Evolutionary conservation across 257 asterid genomes (phyloP).

Genomic region (Solanum dulcamara): DNA sequence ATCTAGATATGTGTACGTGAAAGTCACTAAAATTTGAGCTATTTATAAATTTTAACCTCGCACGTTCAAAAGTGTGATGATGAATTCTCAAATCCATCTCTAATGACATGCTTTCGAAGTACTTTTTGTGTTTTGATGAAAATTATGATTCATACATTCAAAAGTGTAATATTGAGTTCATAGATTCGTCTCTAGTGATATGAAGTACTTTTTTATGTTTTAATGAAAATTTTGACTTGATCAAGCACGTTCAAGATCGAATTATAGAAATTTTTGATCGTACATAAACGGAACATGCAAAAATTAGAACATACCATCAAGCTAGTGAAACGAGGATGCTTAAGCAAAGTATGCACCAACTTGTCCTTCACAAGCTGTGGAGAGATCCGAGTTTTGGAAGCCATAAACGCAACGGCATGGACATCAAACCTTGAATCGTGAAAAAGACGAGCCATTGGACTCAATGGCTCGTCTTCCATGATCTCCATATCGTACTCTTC

Average conservation of each 20-base stretch:
- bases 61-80: neutral
- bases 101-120: neutral
- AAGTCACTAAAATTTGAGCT: no score
- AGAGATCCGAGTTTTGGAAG: neutral
- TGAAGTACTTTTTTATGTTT: neutral
- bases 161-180: neutral
- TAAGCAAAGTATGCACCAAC: slow-evolving; percentile 11
- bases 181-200: neutral
- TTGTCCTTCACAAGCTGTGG: slow-evolving; percentile 8
- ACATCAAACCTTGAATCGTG: slow-evolving; percentile 20
- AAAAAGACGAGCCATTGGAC: slow-evolving; percentile 26
- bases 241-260: neutral
- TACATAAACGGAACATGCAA: neutral
- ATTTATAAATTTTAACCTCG: neutral
- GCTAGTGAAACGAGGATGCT: slow-evolving; percentile 32
- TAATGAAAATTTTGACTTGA: neutral
- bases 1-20: neutral
- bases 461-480: slow-evolving; percentile 21
- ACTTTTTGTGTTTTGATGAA: no score
- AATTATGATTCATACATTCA: neutral
- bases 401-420: slow-evolving; percentile 14
- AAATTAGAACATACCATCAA: slow-evolving; percentile 8
- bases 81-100: neutral
- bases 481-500: neutral
- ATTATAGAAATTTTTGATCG: no score